phyloP scores from a whole-genome alignment of 352 stramenopile genomes.

The Paralagenidium karlingii region DNA sequence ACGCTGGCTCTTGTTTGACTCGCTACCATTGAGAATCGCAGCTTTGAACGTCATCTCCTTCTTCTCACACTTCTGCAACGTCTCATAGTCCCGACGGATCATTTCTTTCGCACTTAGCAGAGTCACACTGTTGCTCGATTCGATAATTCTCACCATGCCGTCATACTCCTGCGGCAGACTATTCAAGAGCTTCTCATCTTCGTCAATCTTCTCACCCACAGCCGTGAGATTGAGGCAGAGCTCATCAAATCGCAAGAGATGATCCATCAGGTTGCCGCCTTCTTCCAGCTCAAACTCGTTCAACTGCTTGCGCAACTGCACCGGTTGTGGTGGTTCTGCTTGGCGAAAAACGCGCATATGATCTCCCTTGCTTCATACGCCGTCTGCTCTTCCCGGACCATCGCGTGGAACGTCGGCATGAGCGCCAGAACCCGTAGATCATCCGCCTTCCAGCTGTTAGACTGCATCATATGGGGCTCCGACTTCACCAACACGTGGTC shows the following conservation, averaged over 20 bases:
- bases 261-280: slow-evolving; percentile 6
- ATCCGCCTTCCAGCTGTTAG: slow-evolving; percentile 1
- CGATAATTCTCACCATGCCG: slow-evolving; percentile 9
- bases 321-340: slow-evolving; percentile 9
- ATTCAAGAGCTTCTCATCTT: slow-evolving; percentile 7
- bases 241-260: slow-evolving; percentile 10
- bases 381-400: slow-evolving; percentile 2
- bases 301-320: slow-evolving; percentile 11
- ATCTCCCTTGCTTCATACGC: slow-evolving; percentile 7
- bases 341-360: slow-evolving; percentile 9
- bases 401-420: slow-evolving; percentile 3
- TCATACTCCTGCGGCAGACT: slow-evolving; percentile 9
- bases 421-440: background rate
- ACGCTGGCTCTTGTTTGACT: no score
- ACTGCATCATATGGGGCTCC: slow-evolving; percentile 1
- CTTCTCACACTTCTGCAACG: background rate
- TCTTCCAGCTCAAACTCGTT: slow-evolving; percentile 5
- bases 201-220: slow-evolving; percentile 3
- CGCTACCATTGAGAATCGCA: background rate
- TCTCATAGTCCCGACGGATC: slow-evolving; percentile 4
- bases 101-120: slow-evolving; percentile 10
- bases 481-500: slow-evolving; percentile 3
- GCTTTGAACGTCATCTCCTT: background rate
- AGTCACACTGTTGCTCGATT: slow-evolving; percentile 2
- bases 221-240: slow-evolving; percentile 6